phyloP scores from a whole-genome alignment of 2,329 filamentous ascomycete species.

The Immersiporthe knoxdaviesiana region DNA sequence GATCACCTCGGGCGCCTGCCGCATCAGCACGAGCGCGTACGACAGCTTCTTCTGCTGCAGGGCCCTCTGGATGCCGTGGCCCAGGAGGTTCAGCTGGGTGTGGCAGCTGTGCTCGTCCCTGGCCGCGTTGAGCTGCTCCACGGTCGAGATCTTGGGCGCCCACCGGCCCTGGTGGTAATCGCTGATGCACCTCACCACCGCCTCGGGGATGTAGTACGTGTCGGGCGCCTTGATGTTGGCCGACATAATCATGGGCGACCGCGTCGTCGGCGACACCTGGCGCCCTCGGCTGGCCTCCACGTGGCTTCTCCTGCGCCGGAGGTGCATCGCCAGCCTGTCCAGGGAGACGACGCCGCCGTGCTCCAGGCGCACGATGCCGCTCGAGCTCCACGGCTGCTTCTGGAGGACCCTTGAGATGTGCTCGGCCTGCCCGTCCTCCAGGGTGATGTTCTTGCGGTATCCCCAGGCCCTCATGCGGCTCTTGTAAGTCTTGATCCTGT shows the following conservation, averaged over 20 bases:
- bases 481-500: slow-evolving; percentile 4
- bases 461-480: slow-evolving; percentile 12
- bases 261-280: background rate
- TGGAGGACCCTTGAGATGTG: background rate
- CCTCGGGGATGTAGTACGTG: slow-evolving; percentile 2
- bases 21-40: slow-evolving; percentile 3
- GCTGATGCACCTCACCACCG: background rate
- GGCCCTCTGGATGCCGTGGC: slow-evolving; percentile 4
- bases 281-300: background rate
- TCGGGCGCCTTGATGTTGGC: slow-evolving; percentile 1
- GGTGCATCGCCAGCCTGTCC: slow-evolving; percentile 6
- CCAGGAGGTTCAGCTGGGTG: slow-evolving; percentile 1
- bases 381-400: background rate
- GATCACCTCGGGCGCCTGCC: slow-evolving; percentile 7
- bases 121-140: slow-evolving; percentile 2
- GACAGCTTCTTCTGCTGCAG: background rate
- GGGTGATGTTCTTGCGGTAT: slow-evolving; percentile 11
- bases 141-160: background rate
- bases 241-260: background rate
- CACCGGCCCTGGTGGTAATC: background rate
- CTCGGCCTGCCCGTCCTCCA: slow-evolving; percentile 3
- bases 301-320: slow-evolving; percentile 7
- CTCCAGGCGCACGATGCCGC: slow-evolving; percentile 4
- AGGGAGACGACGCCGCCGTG: slow-evolving; percentile 10
- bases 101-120: background rate